Evolutionary conservation across 352 stramenopile genomes (phyloP).

Genomic region (Pythium myriotylum): DNA sequence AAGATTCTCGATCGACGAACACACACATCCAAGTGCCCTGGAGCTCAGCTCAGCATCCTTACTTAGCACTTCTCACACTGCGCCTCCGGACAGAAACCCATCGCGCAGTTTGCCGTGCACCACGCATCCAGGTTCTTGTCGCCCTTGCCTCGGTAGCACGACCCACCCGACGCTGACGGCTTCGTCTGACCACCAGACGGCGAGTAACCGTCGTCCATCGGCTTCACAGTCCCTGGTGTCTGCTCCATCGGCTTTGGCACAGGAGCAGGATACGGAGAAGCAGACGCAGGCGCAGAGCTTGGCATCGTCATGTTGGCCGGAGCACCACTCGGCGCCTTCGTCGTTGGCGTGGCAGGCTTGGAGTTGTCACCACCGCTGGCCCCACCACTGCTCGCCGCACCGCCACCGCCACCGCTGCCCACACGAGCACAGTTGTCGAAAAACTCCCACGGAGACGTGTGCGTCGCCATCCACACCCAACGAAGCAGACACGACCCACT

Average conservation of each 20-base stretch:
- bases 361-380: neutral
- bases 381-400: no score
- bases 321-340: neutral
- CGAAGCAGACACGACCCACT: slow-evolving; percentile 35
- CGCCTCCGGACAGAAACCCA: slow-evolving; percentile 29
- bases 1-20: no score
- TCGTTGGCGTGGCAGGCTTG: neutral
- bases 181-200: neutral
- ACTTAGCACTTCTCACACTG: slow-evolving; percentile 26
- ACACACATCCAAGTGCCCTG: no score
- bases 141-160: slow-evolving; percentile 20
- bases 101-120: slow-evolving; percentile 34
- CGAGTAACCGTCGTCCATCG: neutral
- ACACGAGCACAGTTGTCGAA: slow-evolving; percentile 49
- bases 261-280: neutral
- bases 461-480: slow-evolving; percentile 51
- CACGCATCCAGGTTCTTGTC: slow-evolving; percentile 32
- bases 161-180: neutral
- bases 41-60: no score
- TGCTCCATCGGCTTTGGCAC: neutral
- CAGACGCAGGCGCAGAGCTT: neutral
- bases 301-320: slow-evolving; percentile 9
- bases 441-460: slow-evolving; percentile 48
- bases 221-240: neutral
- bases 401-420: slow-evolving; percentile 1